Percentiles rank a stretch among this genome's conserved stretches.
Conservation (phyloP, 495 filamentous ascomycete genomes). For the Trichoderma reesei region DNA sequence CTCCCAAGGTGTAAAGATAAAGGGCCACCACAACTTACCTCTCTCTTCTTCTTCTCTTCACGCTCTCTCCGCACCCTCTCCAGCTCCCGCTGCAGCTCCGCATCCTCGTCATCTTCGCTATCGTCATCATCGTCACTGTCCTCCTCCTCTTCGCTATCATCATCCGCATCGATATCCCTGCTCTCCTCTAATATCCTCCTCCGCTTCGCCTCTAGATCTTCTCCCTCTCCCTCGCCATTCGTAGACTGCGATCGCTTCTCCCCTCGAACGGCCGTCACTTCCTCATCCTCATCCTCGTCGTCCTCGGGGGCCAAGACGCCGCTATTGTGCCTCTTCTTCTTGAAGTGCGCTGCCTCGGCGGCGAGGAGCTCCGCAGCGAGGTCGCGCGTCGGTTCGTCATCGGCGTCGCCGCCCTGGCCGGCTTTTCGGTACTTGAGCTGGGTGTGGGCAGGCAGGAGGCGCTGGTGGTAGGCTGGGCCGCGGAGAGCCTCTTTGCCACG, state of each 20-base stretch:
- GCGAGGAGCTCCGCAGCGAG: constrained; percentile 82
- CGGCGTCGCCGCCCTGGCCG: constrained; percentile 80
- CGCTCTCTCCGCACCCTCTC: constrained; percentile 92
- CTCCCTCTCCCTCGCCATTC: constrained; percentile 26
- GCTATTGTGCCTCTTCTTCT: constrained; percentile 58
- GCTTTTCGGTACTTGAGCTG: constrained; percentile 81
- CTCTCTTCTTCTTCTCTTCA: constrained; percentile 72
- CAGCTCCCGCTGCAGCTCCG: constrained; percentile 80
- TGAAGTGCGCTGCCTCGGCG: constrained; percentile 80
- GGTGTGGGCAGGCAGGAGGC: constrained; percentile 85
- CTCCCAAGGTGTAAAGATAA: too few species aligned
- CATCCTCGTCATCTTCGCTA: constrained; percentile 82
- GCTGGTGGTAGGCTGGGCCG: constrained; percentile 92
- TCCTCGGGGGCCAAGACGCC: constrained; percentile 26
- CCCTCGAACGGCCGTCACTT: constrained; percentile 28
- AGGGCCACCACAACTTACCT: constrained; percentile 36
- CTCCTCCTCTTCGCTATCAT: constrained; percentile 48
- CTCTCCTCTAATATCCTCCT: constrained; percentile 81
- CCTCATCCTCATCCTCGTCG: constrained; percentile 14
- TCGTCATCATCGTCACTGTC: constrained; percentile 58
- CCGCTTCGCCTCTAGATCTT: constrained; percentile 76
- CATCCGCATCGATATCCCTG: constrained; percentile 84
- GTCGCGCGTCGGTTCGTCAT: constrained; percentile 55
- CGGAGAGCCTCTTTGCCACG: constrained; percentile 90
- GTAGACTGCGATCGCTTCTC: constrained; percentile 50